Evolutionary conservation across 306 rosid species (phyloP).

Genomic region (Ochetophila trinervis): DNA sequence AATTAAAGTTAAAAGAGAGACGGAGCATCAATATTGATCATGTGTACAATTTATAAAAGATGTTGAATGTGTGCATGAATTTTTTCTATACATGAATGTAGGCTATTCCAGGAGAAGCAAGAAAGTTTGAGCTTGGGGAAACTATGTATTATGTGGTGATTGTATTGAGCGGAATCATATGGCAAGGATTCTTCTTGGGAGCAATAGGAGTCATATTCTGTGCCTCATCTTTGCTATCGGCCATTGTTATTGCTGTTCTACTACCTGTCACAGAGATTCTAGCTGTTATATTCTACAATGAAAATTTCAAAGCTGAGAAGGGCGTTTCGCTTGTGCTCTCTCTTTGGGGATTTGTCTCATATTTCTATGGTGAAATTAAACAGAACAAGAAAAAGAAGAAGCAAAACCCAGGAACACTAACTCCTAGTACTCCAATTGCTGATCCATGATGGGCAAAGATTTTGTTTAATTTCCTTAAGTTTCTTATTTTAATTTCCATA

Average conservation of each 20-base stretch:
- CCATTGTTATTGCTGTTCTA: constrained; percentile 46
- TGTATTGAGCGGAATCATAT: constrained; percentile 47
- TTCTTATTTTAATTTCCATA: no score
- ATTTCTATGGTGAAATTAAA: constrained; percentile 67
- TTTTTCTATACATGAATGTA: background rate
- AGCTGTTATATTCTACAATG: constrained; percentile 61
- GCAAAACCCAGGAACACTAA: background rate
- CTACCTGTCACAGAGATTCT: constrained; percentile 58
- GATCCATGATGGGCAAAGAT: constrained; percentile 11
- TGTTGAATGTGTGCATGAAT: no score
- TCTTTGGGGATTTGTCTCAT: constrained; percentile 69
- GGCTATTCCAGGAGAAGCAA: constrained; percentile 74
- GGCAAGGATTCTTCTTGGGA: constrained; percentile 79
- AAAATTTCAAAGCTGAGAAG: constrained; percentile 55
- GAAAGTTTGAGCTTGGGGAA: constrained; percentile 48
- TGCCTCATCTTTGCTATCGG: constrained; percentile 64
- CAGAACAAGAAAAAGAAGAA: constrained; percentile 25
- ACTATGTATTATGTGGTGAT: constrained; percentile 53
- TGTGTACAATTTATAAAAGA: no score
- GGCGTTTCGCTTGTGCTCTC: constrained; percentile 57
- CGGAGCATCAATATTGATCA: no score
- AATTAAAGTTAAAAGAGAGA: no score
- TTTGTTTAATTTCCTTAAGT: no score
- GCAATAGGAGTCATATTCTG: constrained; percentile 71
- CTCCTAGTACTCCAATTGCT: constrained; percentile 20